Evolutionary conservation across 257 asterid species (phyloP), one percentile per base, ranked within the genome.

Genomic region (Solanum chiquidenum): DNA sequence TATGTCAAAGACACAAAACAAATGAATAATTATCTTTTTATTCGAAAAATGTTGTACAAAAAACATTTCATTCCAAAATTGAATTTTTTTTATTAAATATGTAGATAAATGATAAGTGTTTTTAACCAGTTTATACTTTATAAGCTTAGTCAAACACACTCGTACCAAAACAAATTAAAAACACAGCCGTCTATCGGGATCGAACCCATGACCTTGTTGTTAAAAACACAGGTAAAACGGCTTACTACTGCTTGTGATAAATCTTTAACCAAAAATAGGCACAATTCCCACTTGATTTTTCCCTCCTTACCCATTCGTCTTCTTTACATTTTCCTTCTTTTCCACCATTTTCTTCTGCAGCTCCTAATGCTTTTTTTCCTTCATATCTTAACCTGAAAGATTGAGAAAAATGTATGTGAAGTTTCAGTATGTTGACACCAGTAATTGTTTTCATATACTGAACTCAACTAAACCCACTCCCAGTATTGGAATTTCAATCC

Each of bases 131-230:
- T 55, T 55, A 55, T 55, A 3, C 4, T 20, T 55, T 55, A 55
- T 55, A 55, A 55, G 10, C n/a, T 55, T 20, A 52, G 23, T 2
- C 62, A 52, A 52, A 16, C n/a, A 52, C 62, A 52, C 62, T 18
- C 23, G 9, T 52, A 52, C 21, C 9, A 20, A 6, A 52, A 62
- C 31, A 62, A 12, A 27, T 68, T 1, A 1, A 72, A 72, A 71
- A 4, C 0, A 42, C 10, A 95, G 94, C 96, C 97, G 92, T 93
- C 96, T 92, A 92, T 93, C 95, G 94, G 96, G 89, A 91, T 96
- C 96, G 98, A 95, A 94, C 98, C 94, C 97, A 94, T 94, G 97
- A 94, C 97, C 95, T 93, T 95, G 91, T 93, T 95, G 97, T 95
- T 94, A 93, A 96, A 96, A 94, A 96, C 95, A 44, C 96, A 93